Evolutionary conservation across 2,329 filamentous ascomycete genomes (phyloP).

Genomic region (Aspergillus transmontanensis): DNA sequence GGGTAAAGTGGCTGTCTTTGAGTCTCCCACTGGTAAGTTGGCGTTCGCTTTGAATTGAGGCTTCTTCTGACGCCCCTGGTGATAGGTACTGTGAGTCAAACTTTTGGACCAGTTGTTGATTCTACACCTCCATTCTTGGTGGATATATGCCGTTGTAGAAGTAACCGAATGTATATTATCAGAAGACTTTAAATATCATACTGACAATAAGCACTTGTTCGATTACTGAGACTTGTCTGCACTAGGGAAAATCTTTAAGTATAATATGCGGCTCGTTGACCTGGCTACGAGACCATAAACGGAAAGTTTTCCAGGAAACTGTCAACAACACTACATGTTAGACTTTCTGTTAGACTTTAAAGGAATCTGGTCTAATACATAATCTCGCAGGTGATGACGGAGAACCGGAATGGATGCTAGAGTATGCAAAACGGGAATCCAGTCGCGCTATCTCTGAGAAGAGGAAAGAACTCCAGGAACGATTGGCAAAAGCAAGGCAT

Average conservation of each 20-base stretch:
- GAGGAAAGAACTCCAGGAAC: constrained; percentile 74
- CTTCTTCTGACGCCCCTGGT: constrained; percentile 19
- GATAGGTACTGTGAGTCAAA: constrained; percentile 45
- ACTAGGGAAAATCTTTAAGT: constrained; percentile 82
- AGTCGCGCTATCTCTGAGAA: constrained; percentile 66
- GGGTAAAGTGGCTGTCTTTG: constrained; percentile 82
- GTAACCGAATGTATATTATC: not conserved
- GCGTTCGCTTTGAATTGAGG: not conserved
- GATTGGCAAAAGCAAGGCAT: constrained; percentile 63
- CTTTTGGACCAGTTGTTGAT: not conserved
- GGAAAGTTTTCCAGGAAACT: constrained; percentile 58
- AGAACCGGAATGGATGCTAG: constrained; percentile 82
- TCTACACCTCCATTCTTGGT: not conserved
- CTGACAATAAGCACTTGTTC: not conserved
- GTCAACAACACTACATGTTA: constrained; percentile 49
- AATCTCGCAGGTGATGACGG: constrained; percentile 59
- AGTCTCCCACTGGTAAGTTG: constrained; percentile 81
- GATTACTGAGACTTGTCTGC: not conserved
- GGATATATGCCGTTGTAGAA: not conserved
- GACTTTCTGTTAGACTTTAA: constrained; percentile 23
- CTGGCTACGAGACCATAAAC: constrained; percentile 85
- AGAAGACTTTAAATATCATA: not conserved
- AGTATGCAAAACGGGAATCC: constrained; percentile 72
- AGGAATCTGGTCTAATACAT: not conserved
- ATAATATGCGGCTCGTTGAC: constrained; percentile 86